Base-by-base conservation (phyloP, 805 yeast species). In the Zygotorulaspora florentina region DNA sequence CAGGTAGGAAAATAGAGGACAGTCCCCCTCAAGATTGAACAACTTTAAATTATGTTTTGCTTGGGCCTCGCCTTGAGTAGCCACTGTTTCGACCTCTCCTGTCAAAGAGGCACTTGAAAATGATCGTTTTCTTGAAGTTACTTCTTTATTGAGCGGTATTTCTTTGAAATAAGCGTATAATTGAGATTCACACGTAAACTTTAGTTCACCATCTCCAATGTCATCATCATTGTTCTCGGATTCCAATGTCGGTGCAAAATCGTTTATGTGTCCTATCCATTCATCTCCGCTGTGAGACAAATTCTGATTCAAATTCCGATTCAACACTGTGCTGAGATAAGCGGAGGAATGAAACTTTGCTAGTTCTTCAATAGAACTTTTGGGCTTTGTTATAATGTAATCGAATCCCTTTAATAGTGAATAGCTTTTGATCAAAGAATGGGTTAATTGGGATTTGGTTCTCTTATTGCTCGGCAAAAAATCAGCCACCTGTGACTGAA, bases 1-100 rank as follows among this genome's bases (percentile, higher is more conserved):
- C 57, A 85, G 59, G 8, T 64, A 67, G 0, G 82, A 78, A 55
- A 85, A 85, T 0, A 75, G 53, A 1, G 83, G 83, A 58, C 90
- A 85, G 58, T 85, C 93, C 48, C 76, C 76, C 12, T 62, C 61
- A 4, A 85, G 61, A 0, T 87, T 87, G 57, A 45, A 79, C 18
- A 51, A 31, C 36, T 62, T 62, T 3, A 69, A 45, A 8, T 5
- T 5, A 20, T 48, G 46, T 13, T 51, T 29, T 13, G 33, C 8
- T 12, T 29, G 8, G 8, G 8, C 15, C 20, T 13, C 16, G 6
- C n/a, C 54, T 12, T 51, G 45, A 8, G 13, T 43, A 23, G 34
- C 42, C 3, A 42, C 41, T n/a, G 34, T 42, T 16, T 35, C 34
- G 18, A 35, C 41, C 7, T 35, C 46, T 13, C 43, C 44, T 13